Conservation (phyloP, 352 stramenopile genomes). For the Globisporangium megalacanthum region DNA sequence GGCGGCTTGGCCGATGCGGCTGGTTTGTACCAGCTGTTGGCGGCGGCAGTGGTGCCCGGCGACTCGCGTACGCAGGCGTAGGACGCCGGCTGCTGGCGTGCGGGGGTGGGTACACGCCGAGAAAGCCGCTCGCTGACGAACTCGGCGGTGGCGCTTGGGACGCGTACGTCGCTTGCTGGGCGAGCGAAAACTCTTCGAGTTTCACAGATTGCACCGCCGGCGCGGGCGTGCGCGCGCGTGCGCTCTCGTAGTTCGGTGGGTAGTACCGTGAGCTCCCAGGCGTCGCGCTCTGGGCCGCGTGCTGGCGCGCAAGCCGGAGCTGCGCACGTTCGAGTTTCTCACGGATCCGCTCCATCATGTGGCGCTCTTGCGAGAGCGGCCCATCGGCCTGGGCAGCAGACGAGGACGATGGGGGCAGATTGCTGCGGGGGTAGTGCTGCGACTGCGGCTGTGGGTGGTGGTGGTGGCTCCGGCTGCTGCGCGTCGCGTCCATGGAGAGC, state of each 20-base stretch:
- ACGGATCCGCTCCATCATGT: conserved; percentile 70
- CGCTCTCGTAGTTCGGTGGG: conserved; percentile 22
- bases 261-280: conserved; percentile 29
- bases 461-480: conserved; percentile 14
- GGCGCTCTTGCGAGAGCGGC: conserved; percentile 40
- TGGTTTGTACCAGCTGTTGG: conserved; percentile 1
- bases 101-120: conserved; percentile 12
- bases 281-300: conserved; percentile 15
- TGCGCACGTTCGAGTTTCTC: conserved; percentile 60
- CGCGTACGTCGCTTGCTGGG: conserved; percentile 8
- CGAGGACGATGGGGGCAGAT: not conserved
- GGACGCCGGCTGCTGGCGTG: conserved; percentile 6
- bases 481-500: conserved; percentile 18
- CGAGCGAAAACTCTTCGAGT: conserved; percentile 26
- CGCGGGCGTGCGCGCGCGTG: conserved; percentile 3
- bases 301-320: conserved; percentile 36
- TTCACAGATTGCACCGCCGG: conserved; percentile 31
- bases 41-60: conserved; percentile 6
- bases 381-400: not conserved
- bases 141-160: conserved; percentile 4
- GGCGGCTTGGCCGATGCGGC: conserved; percentile 6
- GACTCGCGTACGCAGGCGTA: conserved; percentile 1
- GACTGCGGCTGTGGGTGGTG: not conserved
- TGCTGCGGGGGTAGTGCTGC: not conserved
- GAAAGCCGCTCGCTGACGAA: conserved; percentile 16